Conservation (phyloP, 2,329 filamentous ascomycete species). For the Sphaceloma murrayae region DNA sequence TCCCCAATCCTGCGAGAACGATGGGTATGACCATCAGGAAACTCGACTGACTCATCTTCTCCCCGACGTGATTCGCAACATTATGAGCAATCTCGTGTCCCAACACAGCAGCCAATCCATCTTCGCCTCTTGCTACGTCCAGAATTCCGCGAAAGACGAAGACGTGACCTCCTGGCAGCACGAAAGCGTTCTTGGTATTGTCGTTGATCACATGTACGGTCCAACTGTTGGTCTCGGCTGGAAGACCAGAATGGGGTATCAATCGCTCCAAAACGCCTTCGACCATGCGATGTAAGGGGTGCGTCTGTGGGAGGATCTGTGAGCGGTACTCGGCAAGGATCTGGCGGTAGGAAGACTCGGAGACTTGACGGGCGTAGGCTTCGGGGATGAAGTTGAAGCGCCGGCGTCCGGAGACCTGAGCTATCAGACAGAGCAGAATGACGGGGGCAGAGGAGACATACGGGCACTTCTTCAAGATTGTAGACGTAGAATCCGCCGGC, state of each 20-base stretch:
- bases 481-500: slow-evolving; percentile 52
- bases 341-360: slow-evolving; percentile 46
- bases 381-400: slow-evolving; percentile 63
- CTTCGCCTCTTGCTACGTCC: slow-evolving; percentile 55
- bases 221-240: slow-evolving; percentile 47
- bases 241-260: slow-evolving; percentile 56
- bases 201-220: slow-evolving; percentile 68
- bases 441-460: slow-evolving; percentile 20
- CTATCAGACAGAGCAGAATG: background rate
- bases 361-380: slow-evolving; percentile 48
- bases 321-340: slow-evolving; percentile 48
- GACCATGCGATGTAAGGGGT: slow-evolving; percentile 49
- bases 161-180: slow-evolving; percentile 66
- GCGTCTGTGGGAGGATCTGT: slow-evolving; percentile 49
- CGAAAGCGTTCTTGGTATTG: slow-evolving; percentile 60
- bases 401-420: slow-evolving; percentile 53
- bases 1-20: slow-evolving; percentile 35
- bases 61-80: slow-evolving; percentile 57
- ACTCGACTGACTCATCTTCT: slow-evolving; percentile 46
- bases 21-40: slow-evolving; percentile 31
- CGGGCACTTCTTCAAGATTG: slow-evolving; percentile 63
- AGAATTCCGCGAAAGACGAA: slow-evolving; percentile 70
- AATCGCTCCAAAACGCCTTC: slow-evolving; percentile 55
- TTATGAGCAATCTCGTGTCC: slow-evolving; percentile 75
- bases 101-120: slow-evolving; percentile 63